phyloP scores from a whole-genome alignment of 352 stramenopile genomes.

The Phytophthora pseudosyringae region DNA sequence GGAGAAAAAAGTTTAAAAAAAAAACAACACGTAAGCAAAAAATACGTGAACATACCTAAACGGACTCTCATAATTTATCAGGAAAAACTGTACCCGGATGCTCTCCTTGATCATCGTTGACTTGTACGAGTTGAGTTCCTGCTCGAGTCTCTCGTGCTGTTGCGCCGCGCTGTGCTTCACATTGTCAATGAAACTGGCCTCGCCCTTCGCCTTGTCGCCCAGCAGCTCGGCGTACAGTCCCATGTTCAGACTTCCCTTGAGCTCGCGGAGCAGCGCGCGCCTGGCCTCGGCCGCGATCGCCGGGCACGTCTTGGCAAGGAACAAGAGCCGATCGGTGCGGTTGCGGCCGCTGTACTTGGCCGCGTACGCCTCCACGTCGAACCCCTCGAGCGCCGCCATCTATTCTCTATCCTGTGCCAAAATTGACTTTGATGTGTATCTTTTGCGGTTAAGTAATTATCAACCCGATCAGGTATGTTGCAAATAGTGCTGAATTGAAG shows the following conservation, averaged over 20 bases:
- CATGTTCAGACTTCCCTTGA: constrained; percentile 75
- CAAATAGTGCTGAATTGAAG: neutral
- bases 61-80: constrained; percentile 2
- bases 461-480: neutral
- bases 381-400: constrained; percentile 42
- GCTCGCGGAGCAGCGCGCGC: constrained; percentile 60
- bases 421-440: constrained; percentile 16
- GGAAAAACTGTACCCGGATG: constrained; percentile 64
- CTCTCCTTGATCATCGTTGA: constrained; percentile 93
- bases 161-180: constrained; percentile 66
- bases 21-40: neutral
- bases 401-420: constrained; percentile 3
- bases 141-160: constrained; percentile 84
- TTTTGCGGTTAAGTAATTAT: constrained; percentile 5
- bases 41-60: neutral
- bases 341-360: constrained; percentile 87
- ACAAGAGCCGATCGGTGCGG: constrained; percentile 76
- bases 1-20: neutral
- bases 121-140: constrained; percentile 93
- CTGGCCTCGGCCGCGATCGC: constrained; percentile 58
- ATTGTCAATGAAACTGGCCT: constrained; percentile 61
- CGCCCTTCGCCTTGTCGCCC: constrained; percentile 50
- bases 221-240: constrained; percentile 69
- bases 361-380: constrained; percentile 85
- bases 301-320: constrained; percentile 59